Evolutionary conservation across 2,329 filamentous ascomycete species (phyloP).

Genomic region (Chrysoporthe deuterocubensis): DNA sequence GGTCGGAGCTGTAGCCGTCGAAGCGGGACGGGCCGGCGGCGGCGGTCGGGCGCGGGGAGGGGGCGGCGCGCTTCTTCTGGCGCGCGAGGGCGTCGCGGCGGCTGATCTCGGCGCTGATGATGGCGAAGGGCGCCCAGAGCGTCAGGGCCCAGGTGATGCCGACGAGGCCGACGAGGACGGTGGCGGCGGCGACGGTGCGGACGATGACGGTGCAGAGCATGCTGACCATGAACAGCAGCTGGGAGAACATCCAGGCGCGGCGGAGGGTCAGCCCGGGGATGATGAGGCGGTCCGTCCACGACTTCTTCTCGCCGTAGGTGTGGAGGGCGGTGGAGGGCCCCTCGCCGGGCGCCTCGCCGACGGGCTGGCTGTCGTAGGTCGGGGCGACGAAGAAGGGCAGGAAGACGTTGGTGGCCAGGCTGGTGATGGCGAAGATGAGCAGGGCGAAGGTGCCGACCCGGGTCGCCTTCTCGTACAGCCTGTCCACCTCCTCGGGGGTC

Average conservation of each 20-base stretch:
- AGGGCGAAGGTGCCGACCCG: constrained; percentile 88
- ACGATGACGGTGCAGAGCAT: constrained; percentile 88
- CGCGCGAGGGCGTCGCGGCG: constrained; percentile 70
- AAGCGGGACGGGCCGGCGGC: constrained; percentile 16
- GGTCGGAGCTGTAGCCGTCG: constrained; percentile 36
- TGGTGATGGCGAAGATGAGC: constrained; percentile 84
- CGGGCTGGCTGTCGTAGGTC: constrained; percentile 64
- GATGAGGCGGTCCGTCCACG: constrained; percentile 64
- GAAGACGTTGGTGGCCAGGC: constrained; percentile 78
- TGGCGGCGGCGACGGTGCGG: constrained; percentile 70
- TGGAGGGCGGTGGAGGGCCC: constrained; percentile 35
- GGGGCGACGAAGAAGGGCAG: constrained; percentile 86
- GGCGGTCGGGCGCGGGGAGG: constrained; percentile 21
- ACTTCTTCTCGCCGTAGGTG: constrained; percentile 42
- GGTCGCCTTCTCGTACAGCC: constrained; percentile 82
- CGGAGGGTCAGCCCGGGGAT: constrained; percentile 87
- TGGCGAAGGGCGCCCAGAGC: constrained; percentile 92
- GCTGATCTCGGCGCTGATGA: constrained; percentile 91
- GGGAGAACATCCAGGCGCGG: constrained; percentile 82
- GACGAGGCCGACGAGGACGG: constrained; percentile 76
- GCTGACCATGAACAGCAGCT: constrained; percentile 79
- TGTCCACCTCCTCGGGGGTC: constrained; percentile 74
- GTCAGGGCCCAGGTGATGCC: constrained; percentile 93
- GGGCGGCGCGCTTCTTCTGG: constrained; percentile 36
- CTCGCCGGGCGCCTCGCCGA: constrained; percentile 39